phyloP scores from a whole-genome alignment of 208 protist genomes.

The Jaenimonas drosophilae region DNA sequence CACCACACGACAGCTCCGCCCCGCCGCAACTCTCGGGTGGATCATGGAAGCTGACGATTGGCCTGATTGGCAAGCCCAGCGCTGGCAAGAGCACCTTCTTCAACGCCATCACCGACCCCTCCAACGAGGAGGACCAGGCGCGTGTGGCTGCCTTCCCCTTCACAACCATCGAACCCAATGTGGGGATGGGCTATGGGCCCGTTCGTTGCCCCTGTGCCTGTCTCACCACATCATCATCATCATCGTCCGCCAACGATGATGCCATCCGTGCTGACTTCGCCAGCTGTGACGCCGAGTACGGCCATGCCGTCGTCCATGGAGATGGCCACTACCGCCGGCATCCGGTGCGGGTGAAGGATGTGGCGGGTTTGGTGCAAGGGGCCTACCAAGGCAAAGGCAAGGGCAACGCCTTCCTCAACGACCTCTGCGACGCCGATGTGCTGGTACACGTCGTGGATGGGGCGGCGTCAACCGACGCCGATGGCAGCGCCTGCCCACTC shows the following conservation, averaged over 20 bases:
- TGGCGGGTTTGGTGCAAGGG: conserved; percentile 91
- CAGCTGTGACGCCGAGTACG: conserved; percentile 50
- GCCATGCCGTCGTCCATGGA: conserved; percentile 30
- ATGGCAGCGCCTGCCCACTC: conserved; percentile 60
- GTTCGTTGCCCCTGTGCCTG: conserved; percentile 41
- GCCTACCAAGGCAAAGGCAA: conserved; percentile 90
- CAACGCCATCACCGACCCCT: conserved; percentile 86
- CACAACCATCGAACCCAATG: conserved; percentile 92
- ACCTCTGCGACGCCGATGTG: conserved; percentile 89
- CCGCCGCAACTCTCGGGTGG: no score
- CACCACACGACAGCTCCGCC: no score
- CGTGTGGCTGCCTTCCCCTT: conserved; percentile 89
- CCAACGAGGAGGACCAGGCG: conserved; percentile 65
- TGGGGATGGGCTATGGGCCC: conserved; percentile 42
- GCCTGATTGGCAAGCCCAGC: conserved; percentile 90
- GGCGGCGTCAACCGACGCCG: conserved; percentile 75
- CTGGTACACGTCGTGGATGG: conserved; percentile 93
- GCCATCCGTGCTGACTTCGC: background rate
- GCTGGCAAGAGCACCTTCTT: conserved; percentile 93
- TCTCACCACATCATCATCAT: background rate
- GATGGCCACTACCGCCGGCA: conserved; percentile 44
- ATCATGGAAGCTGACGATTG: conserved; percentile 75
- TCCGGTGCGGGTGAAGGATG: conserved; percentile 83
- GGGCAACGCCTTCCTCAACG: conserved; percentile 94
- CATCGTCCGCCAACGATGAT: background rate